Percentiles rank a stretch among this genome's conserved stretches.
phyloP scores from a whole-genome alignment of 805 yeast species.

The Teunomyces aglyptinius region DNA sequence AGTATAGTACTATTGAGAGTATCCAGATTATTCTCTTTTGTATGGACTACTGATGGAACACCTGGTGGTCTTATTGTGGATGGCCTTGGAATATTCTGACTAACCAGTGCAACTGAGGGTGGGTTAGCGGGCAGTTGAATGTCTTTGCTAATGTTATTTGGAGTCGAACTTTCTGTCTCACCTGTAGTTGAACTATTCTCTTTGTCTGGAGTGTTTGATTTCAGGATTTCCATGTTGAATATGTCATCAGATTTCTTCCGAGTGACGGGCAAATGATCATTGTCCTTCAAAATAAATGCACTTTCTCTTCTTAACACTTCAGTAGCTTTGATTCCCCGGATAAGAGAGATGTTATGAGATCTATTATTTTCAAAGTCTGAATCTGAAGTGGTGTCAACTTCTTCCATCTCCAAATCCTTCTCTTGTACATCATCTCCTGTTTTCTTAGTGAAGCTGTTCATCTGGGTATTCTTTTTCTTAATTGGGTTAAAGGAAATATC shows the following conservation, averaged over 20 bases:
- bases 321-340: neutral
- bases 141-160: no score
- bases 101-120: no score
- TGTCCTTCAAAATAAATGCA: neutral
- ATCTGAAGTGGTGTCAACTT: neutral
- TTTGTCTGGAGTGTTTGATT: no score
- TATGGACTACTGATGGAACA: no score
- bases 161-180: no score
- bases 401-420: neutral
- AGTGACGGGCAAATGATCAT: neutral
- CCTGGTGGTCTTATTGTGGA: no score
- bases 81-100: no score
- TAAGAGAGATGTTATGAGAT: neutral
- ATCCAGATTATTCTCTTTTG: no score
- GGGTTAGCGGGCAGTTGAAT: no score
- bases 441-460: neutral
- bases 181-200: no score
- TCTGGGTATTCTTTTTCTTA: constrained; percentile 6
- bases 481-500: constrained; percentile 12
- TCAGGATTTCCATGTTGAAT: neutral
- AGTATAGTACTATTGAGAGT: no score
- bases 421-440: neutral
- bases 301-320: neutral
- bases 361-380: constrained; percentile 3
- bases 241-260: neutral